Evolutionary conservation across 2,329 filamentous ascomycete genomes (phyloP).

Genomic region (Macroventuria anomochaeta): DNA sequence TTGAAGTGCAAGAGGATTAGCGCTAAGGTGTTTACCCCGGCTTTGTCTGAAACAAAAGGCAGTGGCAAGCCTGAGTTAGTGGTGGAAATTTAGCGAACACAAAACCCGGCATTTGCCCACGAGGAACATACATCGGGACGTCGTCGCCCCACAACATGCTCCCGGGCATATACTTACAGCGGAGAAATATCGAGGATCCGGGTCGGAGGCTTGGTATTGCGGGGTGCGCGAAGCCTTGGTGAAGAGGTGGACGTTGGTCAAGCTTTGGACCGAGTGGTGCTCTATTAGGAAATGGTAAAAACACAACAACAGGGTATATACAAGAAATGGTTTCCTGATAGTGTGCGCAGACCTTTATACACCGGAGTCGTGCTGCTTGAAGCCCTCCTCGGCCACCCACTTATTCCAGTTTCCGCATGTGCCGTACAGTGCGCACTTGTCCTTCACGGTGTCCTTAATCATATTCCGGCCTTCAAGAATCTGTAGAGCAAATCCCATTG

Average conservation of each 20-base stretch:
- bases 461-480: conserved; percentile 55
- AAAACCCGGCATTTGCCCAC: background rate
- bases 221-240: background rate
- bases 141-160: background rate
- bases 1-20: background rate
- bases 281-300: background rate
- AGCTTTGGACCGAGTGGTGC: conserved; percentile 1
- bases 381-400: conserved; percentile 20
- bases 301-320: background rate
- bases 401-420: conserved; percentile 33
- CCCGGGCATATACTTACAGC: background rate
- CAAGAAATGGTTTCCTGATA: background rate
- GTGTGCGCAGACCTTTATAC: conserved; percentile 10
- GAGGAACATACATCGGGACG: background rate
- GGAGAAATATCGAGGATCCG: conserved; percentile 8
- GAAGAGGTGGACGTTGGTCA: background rate
- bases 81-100: conserved; percentile 1
- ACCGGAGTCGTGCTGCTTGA: conserved; percentile 34
- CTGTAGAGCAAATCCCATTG: conserved; percentile 63
- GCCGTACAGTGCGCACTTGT: conserved; percentile 23
- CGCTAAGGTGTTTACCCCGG: background rate
- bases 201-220: conserved; percentile 7
- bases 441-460: conserved; percentile 17
- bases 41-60: background rate
- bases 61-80: background rate